Conservation (phyloP, 257 asterid genomes). For the Nicotiana noctiflora region DNA sequence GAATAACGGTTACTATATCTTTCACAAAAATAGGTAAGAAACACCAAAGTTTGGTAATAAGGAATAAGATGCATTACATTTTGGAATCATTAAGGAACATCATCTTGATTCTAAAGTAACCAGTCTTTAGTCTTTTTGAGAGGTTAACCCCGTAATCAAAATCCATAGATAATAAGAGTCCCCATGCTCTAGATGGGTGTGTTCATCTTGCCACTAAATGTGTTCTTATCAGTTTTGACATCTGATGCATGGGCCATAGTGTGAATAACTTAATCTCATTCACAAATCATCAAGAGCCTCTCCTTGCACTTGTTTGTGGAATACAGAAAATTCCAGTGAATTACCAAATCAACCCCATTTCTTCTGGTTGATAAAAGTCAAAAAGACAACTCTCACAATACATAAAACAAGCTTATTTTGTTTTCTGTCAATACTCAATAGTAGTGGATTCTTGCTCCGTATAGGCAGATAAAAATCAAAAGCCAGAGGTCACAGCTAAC, state of each 20-base stretch:
- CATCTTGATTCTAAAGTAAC: not conserved
- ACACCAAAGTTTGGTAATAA: not conserved
- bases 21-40: not conserved
- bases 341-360: not conserved
- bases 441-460: not conserved
- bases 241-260: not conserved
- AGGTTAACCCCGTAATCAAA: not conserved
- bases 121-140: not conserved
- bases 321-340: not conserved
- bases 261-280: not conserved
- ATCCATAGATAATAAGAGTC: not conserved
- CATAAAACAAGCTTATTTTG: not conserved
- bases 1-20: not conserved
- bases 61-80: not conserved
- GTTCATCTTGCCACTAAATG: not conserved
- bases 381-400: not conserved
- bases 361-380: not conserved
- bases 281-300: not conserved
- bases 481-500: not conserved
- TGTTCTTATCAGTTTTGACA: not conserved
- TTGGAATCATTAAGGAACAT: not conserved
- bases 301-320: not conserved
- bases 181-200: not conserved
- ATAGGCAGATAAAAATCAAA: not conserved
- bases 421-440: not conserved